Base-by-base conservation (phyloP, 1,284 basidiomycete genomes). In the Melanopsichium pennsylvanicum region DNA sequence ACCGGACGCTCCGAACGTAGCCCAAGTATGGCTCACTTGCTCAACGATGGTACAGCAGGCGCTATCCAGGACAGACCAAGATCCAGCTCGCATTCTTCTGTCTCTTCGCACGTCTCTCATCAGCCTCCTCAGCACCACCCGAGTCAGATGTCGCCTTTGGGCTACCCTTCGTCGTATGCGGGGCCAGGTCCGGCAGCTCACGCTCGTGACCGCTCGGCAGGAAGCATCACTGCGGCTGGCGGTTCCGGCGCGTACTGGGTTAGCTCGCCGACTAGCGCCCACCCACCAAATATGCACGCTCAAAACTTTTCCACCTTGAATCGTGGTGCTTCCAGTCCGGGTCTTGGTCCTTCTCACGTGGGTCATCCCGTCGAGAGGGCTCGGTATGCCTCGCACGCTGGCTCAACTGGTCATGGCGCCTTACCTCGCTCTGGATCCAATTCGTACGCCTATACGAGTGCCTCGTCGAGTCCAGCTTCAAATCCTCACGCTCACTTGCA, bases 21-120 rank as follows among this genome's bases (percentile, higher is more conserved):
- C 18, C 68, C 68, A 7, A 70, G 68, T 46, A 70, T 70, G 68
- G 68, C 62, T 5, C 52, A 70, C 38, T 31, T 70, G 16, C 55
- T 70, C 39, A 70, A 70, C 46, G 68, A 66, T 1, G 68, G 68
- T 2, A 66, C 57, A 1, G 62, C 68, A 2, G 68, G 68, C 13
- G 68, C 68, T n/a, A 26, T 70, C n/a, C 33, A 41, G 10, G 68
- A 66, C 22, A 32, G 68, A 23, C 68, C 61, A 3, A 23, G 68
- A 18, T 70, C 68, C 25, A 39, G 50, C 32, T 70, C 68, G n/a
- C 57, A 66, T 31, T 70, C 68, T 2, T 70, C 68, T 10, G 34
- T 66, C 11, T 55, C 68, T 18, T 70, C 67, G 45, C 55, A 59
- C 22, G 41, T 52, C 27, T 69, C 59, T 19, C 59, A 63, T 43